phyloP scores from a whole-genome alignment of 163 green algal species.

The Coccomyxa subellipsoidea region DNA sequence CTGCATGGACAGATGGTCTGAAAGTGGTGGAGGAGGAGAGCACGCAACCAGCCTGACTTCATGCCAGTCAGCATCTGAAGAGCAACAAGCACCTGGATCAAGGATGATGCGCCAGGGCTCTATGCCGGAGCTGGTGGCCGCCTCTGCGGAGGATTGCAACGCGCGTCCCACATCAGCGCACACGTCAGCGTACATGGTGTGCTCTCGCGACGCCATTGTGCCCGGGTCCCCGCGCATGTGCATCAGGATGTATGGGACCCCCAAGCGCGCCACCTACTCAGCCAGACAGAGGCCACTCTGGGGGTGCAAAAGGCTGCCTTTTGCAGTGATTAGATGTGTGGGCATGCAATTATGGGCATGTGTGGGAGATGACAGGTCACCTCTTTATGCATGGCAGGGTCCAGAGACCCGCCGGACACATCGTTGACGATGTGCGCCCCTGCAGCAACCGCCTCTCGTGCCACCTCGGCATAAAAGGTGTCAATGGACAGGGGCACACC shows the following conservation, averaged over 20 bases:
- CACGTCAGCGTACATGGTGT: conserved; percentile 68
- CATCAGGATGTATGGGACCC: conserved; percentile 89
- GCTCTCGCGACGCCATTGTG: conserved; percentile 67
- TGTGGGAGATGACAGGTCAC: conserved; percentile 24
- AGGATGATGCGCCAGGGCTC: conserved; percentile 80
- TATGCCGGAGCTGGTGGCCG: conserved; percentile 49
- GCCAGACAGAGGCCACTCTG: neutral
- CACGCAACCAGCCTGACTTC: too few relatives aligned
- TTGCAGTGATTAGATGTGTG: too few relatives aligned
- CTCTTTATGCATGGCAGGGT: conserved; percentile 65
- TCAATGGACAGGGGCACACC: conserved; percentile 80
- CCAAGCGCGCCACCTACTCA: conserved; percentile 60
- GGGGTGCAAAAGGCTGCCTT: too few relatives aligned
- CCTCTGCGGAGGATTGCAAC: conserved; percentile 39
- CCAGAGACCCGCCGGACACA: conserved; percentile 79
- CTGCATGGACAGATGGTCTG: too few relatives aligned
- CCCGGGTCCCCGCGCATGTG: conserved; percentile 85
- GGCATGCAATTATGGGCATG: too few relatives aligned
- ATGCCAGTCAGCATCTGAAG: neutral
- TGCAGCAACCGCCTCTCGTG: conserved; percentile 58
- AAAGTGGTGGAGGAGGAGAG: too few relatives aligned
- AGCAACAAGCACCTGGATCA: conserved; percentile 64
- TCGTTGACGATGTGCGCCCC: conserved; percentile 96
- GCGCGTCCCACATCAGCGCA: conserved; percentile 58
- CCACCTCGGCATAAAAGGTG: conserved; percentile 88